Base-by-base conservation (phyloP, 768 basidiomycete species). In the Trametes coccinea region DNA sequence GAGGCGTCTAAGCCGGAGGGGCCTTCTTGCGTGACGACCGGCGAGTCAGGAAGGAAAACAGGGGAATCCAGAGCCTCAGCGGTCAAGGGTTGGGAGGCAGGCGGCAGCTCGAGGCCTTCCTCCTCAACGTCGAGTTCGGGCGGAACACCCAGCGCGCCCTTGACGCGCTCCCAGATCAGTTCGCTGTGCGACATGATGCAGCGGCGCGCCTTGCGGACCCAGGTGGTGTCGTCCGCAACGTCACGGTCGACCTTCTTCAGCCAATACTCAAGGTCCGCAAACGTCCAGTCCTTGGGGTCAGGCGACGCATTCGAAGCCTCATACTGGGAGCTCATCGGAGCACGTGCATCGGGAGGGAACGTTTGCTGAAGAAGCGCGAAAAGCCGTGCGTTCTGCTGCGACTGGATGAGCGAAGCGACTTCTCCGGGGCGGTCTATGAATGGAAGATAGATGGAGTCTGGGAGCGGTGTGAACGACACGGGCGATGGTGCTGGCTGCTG, bases 151-250 rank as follows among this genome's bases (percentile, higher is more conserved):
- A 97, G 78, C 0, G 91, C 93, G 33, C 86, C 89, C 68, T 94
- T 95, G 69, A 95, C 78, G 59, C 93, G 84, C 72, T 95, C 93
- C 94, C 94, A 97, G 57, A 95, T 87, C 43, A 93, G 84, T 69
- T 95, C 93, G 13, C 87, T 89, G 65, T 87, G 88, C 29, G 83
- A 75, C 22, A 90, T 78, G 67, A 96, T 83, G 67, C 92, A 93
- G 56, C 80, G 81, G n/a, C 92, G 86, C 0, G 86, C 83, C 9
- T 83, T 82, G 68, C 81, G 78, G 48, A 88, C 84, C 92, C 92
- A 97, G 33, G 84, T 69, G 17, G 80, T 78, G 68, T 97, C 94
- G 2, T 85, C 79, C 0, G 81, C 85, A 34, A 84, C 75, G 41
- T 83, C 77, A 10, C 92, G 82, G 63, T 88, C 81, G 30, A 86